Conservation (phyloP, 345 rosid species). For the Gossypium turneri region DNA sequence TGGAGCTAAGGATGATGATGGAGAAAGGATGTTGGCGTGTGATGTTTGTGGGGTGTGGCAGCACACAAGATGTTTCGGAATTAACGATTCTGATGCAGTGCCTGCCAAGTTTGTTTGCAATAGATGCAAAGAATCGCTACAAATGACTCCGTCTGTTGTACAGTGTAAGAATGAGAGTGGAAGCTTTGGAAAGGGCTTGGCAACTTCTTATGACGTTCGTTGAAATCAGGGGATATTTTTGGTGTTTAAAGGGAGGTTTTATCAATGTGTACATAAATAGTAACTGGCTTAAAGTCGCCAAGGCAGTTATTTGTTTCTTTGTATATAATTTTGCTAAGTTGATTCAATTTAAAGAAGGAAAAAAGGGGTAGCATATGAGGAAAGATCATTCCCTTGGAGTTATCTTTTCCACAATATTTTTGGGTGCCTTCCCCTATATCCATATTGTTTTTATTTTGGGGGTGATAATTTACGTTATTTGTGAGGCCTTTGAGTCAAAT, state of each 20-base stretch:
- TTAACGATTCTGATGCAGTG: conserved; percentile 40
- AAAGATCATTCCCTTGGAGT: background rate
- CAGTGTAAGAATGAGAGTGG: conserved; percentile 18
- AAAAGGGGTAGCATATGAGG: background rate
- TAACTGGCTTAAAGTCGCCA: conserved; percentile 18
- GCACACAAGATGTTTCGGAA: conserved; percentile 67
- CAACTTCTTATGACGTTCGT: conserved; percentile 14
- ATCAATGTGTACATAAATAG: conserved; percentile 22
- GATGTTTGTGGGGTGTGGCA: conserved; percentile 69
- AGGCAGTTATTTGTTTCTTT: conserved; percentile 11
- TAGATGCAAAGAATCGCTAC: conserved; percentile 29
- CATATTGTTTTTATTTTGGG: too few species aligned
- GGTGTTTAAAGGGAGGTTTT: background rate
- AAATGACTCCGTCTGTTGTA: conserved; percentile 5
- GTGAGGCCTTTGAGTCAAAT: too few species aligned
- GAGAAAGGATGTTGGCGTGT: conserved; percentile 73
- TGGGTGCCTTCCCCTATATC: too few species aligned
- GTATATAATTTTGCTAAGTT: conserved; percentile 11
- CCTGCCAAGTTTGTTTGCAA: conserved; percentile 54
- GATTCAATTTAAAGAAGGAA: background rate
- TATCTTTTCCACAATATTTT: too few species aligned
- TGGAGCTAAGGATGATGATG: conserved; percentile 73
- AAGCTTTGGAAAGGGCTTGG: conserved; percentile 17
- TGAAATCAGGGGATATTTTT: background rate
- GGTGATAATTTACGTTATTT: too few species aligned